Percentiles rank a stretch among this genome's conserved stretches.
phyloP scores from a whole-genome alignment of 2,329 filamentous ascomycete genomes.

The Epichloe baconii region DNA sequence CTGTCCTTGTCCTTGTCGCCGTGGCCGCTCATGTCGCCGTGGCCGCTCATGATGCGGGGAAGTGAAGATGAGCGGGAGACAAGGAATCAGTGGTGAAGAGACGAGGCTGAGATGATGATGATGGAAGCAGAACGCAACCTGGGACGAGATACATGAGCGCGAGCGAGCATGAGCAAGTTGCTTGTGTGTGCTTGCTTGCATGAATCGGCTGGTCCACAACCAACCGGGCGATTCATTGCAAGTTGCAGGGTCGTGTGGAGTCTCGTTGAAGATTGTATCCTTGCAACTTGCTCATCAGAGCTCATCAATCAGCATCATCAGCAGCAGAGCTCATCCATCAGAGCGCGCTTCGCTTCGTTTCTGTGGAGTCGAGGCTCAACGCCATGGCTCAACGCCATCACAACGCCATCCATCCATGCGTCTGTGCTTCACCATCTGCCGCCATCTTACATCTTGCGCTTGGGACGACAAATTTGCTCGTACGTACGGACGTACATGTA shows the following conservation, averaged over 20 bases:
- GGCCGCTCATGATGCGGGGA: slow-evolving; percentile 1
- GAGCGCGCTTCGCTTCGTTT: neutral
- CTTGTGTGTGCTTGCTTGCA: too few species aligned
- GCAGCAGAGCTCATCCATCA: too few species aligned
- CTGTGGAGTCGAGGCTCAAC: too few species aligned
- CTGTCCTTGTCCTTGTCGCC: slow-evolving; percentile 10
- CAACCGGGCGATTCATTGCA: neutral
- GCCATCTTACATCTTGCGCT: neutral
- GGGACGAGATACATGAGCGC: too few species aligned
- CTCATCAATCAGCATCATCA: too few species aligned
- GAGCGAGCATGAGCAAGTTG: too few species aligned
- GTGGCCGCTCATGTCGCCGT: neutral
- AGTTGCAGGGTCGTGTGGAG: neutral
- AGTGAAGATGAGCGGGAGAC: too few species aligned
- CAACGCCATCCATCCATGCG: neutral
- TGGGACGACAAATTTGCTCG: neutral
- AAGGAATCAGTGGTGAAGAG: too few species aligned
- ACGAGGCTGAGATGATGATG: neutral
- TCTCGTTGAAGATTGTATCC: neutral
- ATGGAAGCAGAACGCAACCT: neutral
- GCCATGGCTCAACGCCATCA: neutral
- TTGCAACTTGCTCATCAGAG: neutral
- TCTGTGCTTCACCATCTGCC: neutral
- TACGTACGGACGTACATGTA: too few species aligned
- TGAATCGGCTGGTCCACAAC: neutral